Percentiles rank a stretch among this genome's conserved stretches.
Evolutionary conservation across 352 stramenopile genomes (phyloP).

Genomic region (Pythium sp.): DNA sequence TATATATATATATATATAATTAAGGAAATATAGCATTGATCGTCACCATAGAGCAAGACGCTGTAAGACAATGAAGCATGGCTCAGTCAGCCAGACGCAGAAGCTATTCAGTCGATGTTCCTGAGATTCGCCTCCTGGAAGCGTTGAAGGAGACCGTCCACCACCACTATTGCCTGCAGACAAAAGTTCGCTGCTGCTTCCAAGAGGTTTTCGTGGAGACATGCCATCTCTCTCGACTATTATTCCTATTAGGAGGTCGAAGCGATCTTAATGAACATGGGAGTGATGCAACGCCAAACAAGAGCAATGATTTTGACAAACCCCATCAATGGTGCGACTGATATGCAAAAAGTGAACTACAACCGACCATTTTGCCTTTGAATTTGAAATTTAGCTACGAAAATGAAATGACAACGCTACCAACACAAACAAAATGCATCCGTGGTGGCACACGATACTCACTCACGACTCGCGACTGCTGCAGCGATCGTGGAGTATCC

Average conservation of each 20-base stretch:
- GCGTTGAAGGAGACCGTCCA: constrained; percentile 8
- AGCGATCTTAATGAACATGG: no score
- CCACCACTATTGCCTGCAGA: not conserved
- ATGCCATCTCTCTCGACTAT: no score
- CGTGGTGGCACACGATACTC: not conserved
- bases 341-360: not conserved
- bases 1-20: no score
- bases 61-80: no score
- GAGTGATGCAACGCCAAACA: no score
- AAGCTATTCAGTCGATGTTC: not conserved
- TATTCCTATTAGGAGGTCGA: no score
- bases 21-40: no score
- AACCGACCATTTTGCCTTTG: not conserved
- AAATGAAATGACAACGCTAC: not conserved
- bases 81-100: not conserved
- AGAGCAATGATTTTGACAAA: not conserved
- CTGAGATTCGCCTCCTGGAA: constrained; percentile 19
- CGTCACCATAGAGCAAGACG: no score
- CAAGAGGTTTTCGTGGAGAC: not conserved
- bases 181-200: not conserved
- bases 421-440: not conserved
- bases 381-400: not conserved
- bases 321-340: not conserved
- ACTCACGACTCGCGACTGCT: not conserved
- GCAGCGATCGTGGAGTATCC: not conserved